Evolutionary conservation across 1,284 basidiomycete genomes (phyloP).

Genomic region (Marasmius fiardii): DNA sequence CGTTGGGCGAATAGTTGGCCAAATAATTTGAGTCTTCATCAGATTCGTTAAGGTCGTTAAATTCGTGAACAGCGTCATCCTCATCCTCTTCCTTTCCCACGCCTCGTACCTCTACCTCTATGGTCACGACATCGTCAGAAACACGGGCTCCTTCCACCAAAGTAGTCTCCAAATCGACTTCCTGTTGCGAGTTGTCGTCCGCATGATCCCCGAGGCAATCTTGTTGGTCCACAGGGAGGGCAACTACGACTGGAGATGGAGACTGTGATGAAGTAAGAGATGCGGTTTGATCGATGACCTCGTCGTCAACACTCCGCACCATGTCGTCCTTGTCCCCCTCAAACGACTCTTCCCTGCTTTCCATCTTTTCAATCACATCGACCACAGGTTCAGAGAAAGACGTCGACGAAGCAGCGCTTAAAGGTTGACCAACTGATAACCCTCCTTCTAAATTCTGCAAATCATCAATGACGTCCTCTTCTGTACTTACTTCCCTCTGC

Average conservation of each 20-base stretch:
- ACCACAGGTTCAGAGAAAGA: not conserved
- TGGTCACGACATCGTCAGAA: not conserved
- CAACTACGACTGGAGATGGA: no score
- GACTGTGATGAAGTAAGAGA: no score
- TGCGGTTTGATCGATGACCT: no score
- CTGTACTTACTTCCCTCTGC: not conserved
- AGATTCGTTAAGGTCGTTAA: conserved; percentile 4
- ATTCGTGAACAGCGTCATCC: conserved; percentile 3
- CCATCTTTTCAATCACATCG: not conserved
- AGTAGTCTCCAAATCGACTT: no score
- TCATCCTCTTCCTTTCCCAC: not conserved
- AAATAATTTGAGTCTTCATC: not conserved
- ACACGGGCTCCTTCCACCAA: not conserved
- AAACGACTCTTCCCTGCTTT: not conserved
- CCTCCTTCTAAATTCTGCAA: not conserved
- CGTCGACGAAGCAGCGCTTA: not conserved
- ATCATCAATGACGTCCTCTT: not conserved
- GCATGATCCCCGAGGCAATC: no score
- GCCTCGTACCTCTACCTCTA: not conserved
- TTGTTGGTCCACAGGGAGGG: no score
- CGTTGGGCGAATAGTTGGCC: not conserved
- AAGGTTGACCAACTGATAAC: not conserved
- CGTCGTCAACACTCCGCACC: no score
- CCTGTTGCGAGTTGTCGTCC: no score
- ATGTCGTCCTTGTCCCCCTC: not conserved